Base-by-base conservation (phyloP, 2,329 filamentous ascomycete species). In the Alternaria brassicicola region DNA sequence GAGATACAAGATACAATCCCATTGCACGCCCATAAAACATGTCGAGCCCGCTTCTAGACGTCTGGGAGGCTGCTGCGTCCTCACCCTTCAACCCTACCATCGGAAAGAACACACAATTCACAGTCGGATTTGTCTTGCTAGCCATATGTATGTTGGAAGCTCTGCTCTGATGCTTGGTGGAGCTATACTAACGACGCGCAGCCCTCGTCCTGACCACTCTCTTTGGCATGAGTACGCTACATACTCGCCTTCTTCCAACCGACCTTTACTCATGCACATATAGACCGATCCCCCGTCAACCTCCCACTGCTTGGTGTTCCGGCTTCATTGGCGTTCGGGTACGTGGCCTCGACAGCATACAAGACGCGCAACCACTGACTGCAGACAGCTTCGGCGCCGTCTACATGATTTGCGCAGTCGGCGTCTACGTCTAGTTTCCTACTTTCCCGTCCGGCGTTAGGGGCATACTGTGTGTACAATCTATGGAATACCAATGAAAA, bases 391-490 rank as follows among this genome's bases (percentile, higher is more conserved):
- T 97, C 78, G 95, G 95, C 70, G 89, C 94, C 49, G 93, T 99
- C 43, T 97, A 95, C 81, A 97, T 97, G 90, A 98, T 99, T 81
- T 99, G 95, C 81, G 95, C 93, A 60, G 95, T 95, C 77, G 95
- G 95, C 78, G 95, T 99, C 76, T 98, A 99, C 88, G 92, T 99
- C 78, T 99, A 87, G 80, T 67, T 69, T 67, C 61, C 60, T 61
- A 64, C 61, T 52, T 61, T 51, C 62, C 64, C 59, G 59, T 57
- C 63, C 63, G 70, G 70, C 71, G 70, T 73, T 74, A 58, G 68
- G 64, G 59, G 45, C 59, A 64, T 62, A 49, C 31, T 57, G 45
- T 54, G 61, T 72, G 65, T 72, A 71, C 77, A 76, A 69, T 77
- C 64, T 76, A 75, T 67, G 68, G 72, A 70, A 74, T 76, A 77